Evolutionary conservation across 2,329 filamentous ascomycete genomes (phyloP), one percentile per base, ranked within the genome.

Genomic region (Thermothelomyces thermophilus): DNA sequence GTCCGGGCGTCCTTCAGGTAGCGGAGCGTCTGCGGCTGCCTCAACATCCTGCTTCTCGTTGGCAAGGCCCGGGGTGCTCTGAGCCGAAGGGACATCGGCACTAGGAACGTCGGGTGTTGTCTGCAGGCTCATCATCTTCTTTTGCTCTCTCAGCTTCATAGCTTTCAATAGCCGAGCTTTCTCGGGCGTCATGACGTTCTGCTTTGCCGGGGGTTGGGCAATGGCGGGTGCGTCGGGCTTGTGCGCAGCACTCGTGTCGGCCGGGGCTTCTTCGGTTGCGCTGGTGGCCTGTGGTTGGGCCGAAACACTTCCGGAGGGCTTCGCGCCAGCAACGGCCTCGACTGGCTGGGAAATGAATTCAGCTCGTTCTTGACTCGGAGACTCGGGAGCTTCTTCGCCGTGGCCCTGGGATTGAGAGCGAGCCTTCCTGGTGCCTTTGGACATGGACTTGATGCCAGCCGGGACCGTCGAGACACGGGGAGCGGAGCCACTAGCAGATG

Each of bases 91-190:
- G 11, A 58, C 53, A 33, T 67, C 64, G 14, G 59, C 53, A 7
- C 48, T 54, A 28, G 63, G 58, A 10, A 61, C 50, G 10, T 62
- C 56, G 5, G 60, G 48, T 13, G 62, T 34, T n/a, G 63, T 55
- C 34, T 64, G 63, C 37, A 62, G 56, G 51, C 58, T 66, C 62
- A 66, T 66, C 67, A 69, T 71, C 64, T 71, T 82, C 66, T 89
- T 90, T 68, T 86, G 89, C 68, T 94, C 93, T 46, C 91, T 80
- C 58, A 96, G 69, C 67, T 96, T 87, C 70, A 96, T 77, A 7
- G 93, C 93, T 70, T 94, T 96, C 87, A 95, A 90, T 55, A 98
- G 73, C 48, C 93, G 79, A 53, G 87, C 82, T 70, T 94, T 97
- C 66, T 98, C 93, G 0, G 88, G 87, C 1, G 88, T 89, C 61